These are phyloP conservation scores for Arctium lappa DNA, from an alignment of 129 eudicot species.

Conservation along the genomic window DNA sequence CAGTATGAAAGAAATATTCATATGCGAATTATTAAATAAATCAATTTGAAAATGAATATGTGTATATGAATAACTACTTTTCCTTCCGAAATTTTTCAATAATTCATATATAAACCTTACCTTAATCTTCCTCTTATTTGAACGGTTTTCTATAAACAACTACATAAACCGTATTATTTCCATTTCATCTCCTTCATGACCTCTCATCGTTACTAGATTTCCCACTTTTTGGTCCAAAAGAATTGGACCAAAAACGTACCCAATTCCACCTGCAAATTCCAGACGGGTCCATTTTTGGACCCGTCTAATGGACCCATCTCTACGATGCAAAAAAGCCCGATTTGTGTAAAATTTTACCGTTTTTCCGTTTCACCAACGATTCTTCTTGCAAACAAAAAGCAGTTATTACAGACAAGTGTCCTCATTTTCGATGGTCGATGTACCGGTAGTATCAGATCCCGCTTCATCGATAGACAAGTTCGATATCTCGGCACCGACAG, in stretches of 20 bases:
- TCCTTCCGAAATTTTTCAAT: neutral
- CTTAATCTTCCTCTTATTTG: too few relatives aligned
- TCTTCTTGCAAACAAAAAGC: neutral
- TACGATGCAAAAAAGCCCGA: neutral
- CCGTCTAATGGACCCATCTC: neutral
- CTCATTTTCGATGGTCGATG: slow-evolving; percentile 33
- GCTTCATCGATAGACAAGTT: slow-evolving; percentile 45
- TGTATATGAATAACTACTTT: slow-evolving; percentile 9
- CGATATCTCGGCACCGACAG: slow-evolving; percentile 35
- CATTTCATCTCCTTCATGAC: neutral
- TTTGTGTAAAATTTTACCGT: neutral
- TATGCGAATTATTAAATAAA: too few relatives aligned
- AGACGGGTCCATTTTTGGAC: too few relatives aligned
- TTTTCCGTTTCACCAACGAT: neutral
- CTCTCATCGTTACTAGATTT: neutral
- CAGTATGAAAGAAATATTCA: too few relatives aligned
- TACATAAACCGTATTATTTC: neutral
- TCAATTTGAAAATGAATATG: too few relatives aligned
- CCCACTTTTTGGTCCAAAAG: too few relatives aligned
- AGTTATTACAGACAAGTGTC: slow-evolving; percentile 10
- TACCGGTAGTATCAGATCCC: slow-evolving; percentile 33
- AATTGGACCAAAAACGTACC: neutral
- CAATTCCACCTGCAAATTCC: neutral
- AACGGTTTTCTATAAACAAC: neutral
- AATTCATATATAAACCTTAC: too few relatives aligned